Percentiles rank a stretch among this genome's conserved stretches.
Evolutionary conservation across 169 alveolate genomes (phyloP).

Genomic region (Cryptosporidium baileyi): DNA sequence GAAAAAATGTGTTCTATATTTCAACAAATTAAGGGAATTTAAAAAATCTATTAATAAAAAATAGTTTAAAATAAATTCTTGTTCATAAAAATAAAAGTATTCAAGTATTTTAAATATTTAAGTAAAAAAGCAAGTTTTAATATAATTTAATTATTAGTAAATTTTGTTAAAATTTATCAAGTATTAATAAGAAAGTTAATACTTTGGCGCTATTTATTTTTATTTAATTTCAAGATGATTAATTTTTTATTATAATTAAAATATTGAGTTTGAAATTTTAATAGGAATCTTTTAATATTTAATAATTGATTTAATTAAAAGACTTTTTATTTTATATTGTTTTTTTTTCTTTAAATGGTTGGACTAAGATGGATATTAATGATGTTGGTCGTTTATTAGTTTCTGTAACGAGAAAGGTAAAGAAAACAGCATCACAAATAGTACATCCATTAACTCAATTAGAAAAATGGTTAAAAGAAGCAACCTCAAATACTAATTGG

Average conservation of each 20-base stretch:
- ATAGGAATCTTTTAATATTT: too few relatives aligned
- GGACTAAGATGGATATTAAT: conserved; percentile 43
- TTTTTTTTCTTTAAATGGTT: neutral
- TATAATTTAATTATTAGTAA: neutral
- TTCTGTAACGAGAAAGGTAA: conserved; percentile 70
- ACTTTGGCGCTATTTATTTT: neutral
- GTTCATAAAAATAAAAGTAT: neutral
- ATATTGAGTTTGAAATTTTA: too few relatives aligned
- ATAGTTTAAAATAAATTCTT: neutral
- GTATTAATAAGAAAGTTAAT: too few relatives aligned
- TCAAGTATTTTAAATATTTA: neutral
- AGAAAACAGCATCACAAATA: conserved; percentile 59
- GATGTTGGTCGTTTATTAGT: conserved; percentile 54
- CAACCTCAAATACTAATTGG: conserved; percentile 84
- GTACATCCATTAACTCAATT: conserved; percentile 74
- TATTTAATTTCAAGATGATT: too few relatives aligned
- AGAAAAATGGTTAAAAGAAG: conserved; percentile 81
- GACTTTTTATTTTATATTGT: neutral
- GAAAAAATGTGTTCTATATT: conserved; percentile 23
- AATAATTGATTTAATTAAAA: neutral
- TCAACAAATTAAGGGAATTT: neutral
- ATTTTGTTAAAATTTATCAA: too few relatives aligned
- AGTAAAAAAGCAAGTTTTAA: neutral
- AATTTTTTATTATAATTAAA: neutral
- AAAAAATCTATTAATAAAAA: neutral